Conservation (phyloP, 495 filamentous ascomycete genomes). For the Penicillium longicatenatum region DNA sequence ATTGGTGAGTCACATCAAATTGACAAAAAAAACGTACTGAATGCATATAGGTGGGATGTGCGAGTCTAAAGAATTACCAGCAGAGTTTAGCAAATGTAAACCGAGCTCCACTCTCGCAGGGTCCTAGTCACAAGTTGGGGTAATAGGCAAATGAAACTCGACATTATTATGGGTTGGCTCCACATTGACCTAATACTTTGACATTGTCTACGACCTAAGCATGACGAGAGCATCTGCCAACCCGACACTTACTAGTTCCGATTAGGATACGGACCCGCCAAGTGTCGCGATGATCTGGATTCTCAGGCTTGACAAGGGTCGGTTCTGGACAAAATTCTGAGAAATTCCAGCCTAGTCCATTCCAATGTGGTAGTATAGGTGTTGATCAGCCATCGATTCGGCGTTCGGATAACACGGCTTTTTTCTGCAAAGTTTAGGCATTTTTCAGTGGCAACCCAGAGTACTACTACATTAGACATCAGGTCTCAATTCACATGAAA, state of each 20-base stretch:
- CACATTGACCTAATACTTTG: background rate
- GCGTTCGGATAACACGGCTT: constrained; percentile 32
- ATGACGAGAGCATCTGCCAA: too few species aligned
- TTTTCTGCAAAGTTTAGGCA: constrained; percentile 7
- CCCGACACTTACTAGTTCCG: too few species aligned
- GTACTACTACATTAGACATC: background rate
- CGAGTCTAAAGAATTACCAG: background rate
- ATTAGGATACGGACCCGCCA: too few species aligned
- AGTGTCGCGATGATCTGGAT: too few species aligned
- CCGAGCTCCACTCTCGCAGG: background rate
- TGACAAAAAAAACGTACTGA: background rate
- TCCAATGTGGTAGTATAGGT: constrained; percentile 18
- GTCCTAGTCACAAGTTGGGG: background rate
- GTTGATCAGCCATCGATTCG: constrained; percentile 21
- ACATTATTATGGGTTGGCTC: constrained; percentile 1
- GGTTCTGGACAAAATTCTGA: constrained; percentile 2
- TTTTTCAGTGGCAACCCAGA: background rate
- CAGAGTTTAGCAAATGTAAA: background rate
- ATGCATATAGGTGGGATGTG: constrained; percentile 4
- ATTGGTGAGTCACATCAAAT: background rate
- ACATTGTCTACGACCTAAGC: constrained; percentile 2
- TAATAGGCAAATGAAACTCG: constrained; percentile 12
- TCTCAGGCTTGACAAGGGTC: too few species aligned
- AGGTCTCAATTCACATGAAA: background rate
- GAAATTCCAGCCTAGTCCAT: constrained; percentile 2